Base-by-base conservation (phyloP, 768 basidiomycete species). In the Suillus lakei region DNA sequence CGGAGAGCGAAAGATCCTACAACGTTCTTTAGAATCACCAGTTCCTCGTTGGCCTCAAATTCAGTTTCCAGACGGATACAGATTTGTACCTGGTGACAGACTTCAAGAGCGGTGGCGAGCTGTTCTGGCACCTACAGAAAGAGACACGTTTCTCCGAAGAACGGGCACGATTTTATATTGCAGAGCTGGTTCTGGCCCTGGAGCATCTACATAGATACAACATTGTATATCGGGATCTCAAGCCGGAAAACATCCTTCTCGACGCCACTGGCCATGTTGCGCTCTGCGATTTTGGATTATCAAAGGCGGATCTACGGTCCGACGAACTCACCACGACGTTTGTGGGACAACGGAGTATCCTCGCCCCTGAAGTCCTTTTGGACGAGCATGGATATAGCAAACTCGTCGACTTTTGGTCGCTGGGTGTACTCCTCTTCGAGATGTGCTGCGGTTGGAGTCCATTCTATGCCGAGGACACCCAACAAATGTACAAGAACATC, bases 371-470 rank as follows among this genome's bases (percentile, higher is more conserved):
- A 74, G 97, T 99, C n/a, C 85, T 99, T 12, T 86, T 99, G 50
- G 96, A 98, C 76, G 98, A 99, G 73, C 95, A 97, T 68, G 98
- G 98, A 15, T 99, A 99, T 78, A 95, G 93, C 54, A 99, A 99
- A 79, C 89, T 98, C 58, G 98, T 99, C 70, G 98, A 99, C 76
- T 99, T 99, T 76, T 99, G 98, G 96, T 93, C 91, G 55, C 81
- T 98, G 23, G 97, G 96, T 39, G 98, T 99, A 1, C 83, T 99
- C 38, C 83, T 99, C 28, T 99, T 99, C 75, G 98, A 99, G 80
- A 99, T 99, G 98, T 99, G 98, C 73, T 99, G 98, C 70, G 98
- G 98, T 7, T 99, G 98, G 98, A 95, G 93, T 74, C 98, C 98
- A 48, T 99, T 99, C 81, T 99, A 99, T 73, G 96, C 97, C 21